Evolutionary conservation across 2,329 filamentous ascomycete species (phyloP), one percentile per base, ranked within the genome.

Genomic region (Pseudogymnoascus sp.): DNA sequence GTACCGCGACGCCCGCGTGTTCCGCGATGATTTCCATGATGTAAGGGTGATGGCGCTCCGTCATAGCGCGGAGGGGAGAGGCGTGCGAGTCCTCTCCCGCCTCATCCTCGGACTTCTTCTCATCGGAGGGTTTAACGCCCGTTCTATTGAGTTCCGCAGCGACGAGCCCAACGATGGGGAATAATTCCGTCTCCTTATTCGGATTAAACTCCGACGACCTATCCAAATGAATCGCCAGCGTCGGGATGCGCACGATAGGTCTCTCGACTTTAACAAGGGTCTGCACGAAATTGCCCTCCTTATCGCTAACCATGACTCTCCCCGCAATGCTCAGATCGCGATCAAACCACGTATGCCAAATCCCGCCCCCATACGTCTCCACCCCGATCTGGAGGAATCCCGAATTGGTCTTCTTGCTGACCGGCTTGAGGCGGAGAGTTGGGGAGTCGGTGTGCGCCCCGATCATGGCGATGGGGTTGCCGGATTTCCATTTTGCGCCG

Each of bases 321-420:
- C 94, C 94, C 33, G 94, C 94, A 62, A 97, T 86, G 70, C 90
- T 89, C 66, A 99, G 79, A 74, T 99, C 94, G 60, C 94, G 87
- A 75, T 99, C 94, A 73, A 99, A 99, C 94, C 89, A 99, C 56
- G 91, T 96, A 76, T 97, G 92, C 93, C 93, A 97, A 71, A 97
- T 87, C 63, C 94, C 94, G 66, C 94, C 94, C 62, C 94, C 94
- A 73, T 99, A 99, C 1, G 91, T 93, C 80, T 99, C 94, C 61
- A 97, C 93, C 62, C 92, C 94, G 63, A 99, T 87, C 77, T 99
- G 94, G 66, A 97, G 77, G 75, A 94, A 99, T 11, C 93, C 93
- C 67, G 90, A 89, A 63, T 84, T 86, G 71, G 84, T 83, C 78
- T 93, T 94, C 78, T 93, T 96, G 73, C 91, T 96, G 44, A 96